Base-by-base conservation (phyloP, 345 rosid genomes). In the Gynandropsis gynandra region DNA sequence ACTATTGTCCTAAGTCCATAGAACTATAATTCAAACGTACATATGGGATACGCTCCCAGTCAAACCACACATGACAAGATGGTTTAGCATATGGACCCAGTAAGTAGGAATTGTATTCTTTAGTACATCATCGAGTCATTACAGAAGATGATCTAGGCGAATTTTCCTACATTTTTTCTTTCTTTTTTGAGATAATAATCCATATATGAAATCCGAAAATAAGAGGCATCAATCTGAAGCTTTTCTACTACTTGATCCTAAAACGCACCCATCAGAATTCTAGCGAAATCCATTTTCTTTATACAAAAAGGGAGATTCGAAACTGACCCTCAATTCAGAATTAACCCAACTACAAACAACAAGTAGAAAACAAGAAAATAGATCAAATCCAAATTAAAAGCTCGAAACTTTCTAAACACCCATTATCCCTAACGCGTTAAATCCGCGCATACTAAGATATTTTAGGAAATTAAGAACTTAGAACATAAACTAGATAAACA, bases 261-360 rank as follows among this genome's bases (percentile, higher is more conserved):
- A 5, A 24, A 24, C 29, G 29, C 29, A 24, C 2, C 2, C 29
- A 24, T 24, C 29, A 24, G 29, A 2, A 24, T 24, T 24, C 29
- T 5, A 2, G 29, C 5, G 29, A 24, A 24, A 24, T 2, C 5
- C 29, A 2, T 4, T 36, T 50, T 17, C 34, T 24, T 35, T 45
- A 51, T 52, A 5, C 53, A 29, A 29, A 43, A 32, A 52, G n/a
- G 39, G 14, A 13, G 27, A 18, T 59, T 52, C 14, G 9, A 24
- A 54, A 53, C 53, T 33, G 67, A 54, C 47, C 59, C 66, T 43
- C 52, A 20, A 0, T 35, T 17, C 10, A 15, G n/a, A 16, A 29
- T 27, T 27, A 17, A 33, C 13, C 37, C 31, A 29, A 54, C 52
- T 39, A 44, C 47, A 47, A 62, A 44, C 36, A 27, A 10, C 17